Base-by-base conservation (phyloP, 768 basidiomycete genomes). In the Podaxis mareebaensis region DNA sequence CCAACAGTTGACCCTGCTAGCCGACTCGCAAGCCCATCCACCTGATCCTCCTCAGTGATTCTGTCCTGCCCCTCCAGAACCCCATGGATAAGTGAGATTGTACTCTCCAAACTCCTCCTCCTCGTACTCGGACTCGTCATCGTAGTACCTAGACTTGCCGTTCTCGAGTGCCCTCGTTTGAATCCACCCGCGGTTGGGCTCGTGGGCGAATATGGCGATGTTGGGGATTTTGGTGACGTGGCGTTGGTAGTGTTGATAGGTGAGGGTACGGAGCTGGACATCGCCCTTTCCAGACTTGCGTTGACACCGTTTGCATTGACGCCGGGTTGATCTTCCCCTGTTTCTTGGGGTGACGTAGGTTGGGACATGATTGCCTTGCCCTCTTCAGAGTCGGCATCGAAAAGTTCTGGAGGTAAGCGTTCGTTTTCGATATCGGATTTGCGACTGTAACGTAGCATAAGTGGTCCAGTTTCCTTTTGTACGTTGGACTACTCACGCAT, bases 371-470 rank as follows among this genome's bases (percentile, higher is more conserved):
- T 84, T 6, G 89, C 86, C 66, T 84, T 86, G 61, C 87, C 89
- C 75, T 91, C 88, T 66, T 85, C 85, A 10, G 86, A 89, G 66
- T 83, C 78, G 5, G 87, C 89, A 70, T 98, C 96, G 73, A 94
- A 91, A 17, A 99, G 82, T 15, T 98, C 95, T 2, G 96, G 96
- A 2, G 96, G 97, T n/a, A 99, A 81, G 38, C 95, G 90, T 76
- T 99, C 97, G 77, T 99, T 99, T 77, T 99, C 96, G 67, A 99
- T 98, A 80, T 99, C 97, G 49, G 92, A 94, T 79, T 95, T 96
- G 65, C 95, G 94, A 46, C 95, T 96, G 67, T 10, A 26, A 36
- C 58, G 11, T 24, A 36, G n/a, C 48, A 26, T 13, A 33, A 40
- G n/a, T 49, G 22, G 3, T 0, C 39, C 13, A 10, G 24, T 3